These are phyloP conservation scores for Secale cereale DNA, from an alignment of 176 grass and related monocot genomes.

Conservation along the genomic window DNA sequence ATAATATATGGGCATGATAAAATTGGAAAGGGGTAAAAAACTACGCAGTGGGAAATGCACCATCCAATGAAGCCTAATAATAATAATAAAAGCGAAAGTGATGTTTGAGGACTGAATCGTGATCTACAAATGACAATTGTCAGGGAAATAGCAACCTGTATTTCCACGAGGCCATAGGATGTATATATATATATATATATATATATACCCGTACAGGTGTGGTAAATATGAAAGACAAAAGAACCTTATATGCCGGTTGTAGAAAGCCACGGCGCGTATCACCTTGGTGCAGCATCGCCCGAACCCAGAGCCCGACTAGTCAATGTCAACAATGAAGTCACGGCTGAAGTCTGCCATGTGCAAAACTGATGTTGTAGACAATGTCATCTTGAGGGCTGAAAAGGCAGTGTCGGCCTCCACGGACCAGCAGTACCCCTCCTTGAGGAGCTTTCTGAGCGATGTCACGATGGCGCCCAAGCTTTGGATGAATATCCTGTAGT, in stretches of 20 bases:
- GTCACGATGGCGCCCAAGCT: neutral
- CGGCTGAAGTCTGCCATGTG: neutral
- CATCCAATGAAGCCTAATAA: neutral
- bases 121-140: neutral
- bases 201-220: too few species aligned
- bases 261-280: too few species aligned
- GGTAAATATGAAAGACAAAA: too few species aligned
- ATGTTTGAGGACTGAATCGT: neutral
- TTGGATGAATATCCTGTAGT: neutral
- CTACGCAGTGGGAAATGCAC: neutral
- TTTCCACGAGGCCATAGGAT: too few species aligned
- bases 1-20: conserved; percentile 11
- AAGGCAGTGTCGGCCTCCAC: neutral
- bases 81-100: neutral
- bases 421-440: neutral
- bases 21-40: neutral
- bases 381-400: neutral
- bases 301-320: neutral
- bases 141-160: too few species aligned
- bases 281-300: neutral
- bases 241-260: too few species aligned
- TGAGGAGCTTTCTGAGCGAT: neutral
- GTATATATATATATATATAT: too few species aligned
- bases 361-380: neutral
- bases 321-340: neutral